phyloP scores from a whole-genome alignment of 345 rosid species.

The Lepidium sativum region DNA sequence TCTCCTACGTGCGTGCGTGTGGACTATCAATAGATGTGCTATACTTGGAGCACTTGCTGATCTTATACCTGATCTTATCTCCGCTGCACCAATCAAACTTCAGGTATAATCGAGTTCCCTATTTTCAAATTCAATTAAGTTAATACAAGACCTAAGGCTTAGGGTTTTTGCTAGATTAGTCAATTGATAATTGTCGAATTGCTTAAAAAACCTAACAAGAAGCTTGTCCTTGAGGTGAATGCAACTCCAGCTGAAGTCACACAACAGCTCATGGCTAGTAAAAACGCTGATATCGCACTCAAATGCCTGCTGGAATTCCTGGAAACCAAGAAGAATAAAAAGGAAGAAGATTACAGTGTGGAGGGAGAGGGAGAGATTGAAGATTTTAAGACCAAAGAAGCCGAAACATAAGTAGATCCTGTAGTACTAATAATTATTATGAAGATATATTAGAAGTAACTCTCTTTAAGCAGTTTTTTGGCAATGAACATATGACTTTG shows the following conservation, averaged over 20 bases:
- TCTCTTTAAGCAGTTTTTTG: background rate
- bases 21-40: too few species aligned
- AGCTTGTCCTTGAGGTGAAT: constrained; percentile 11
- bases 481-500: background rate
- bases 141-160: too few species aligned
- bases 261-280: constrained; percentile 28
- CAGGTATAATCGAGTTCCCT: too few species aligned
- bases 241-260: constrained; percentile 27
- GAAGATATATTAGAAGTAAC: background rate
- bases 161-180: too few species aligned
- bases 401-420: background rate
- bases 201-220: too few species aligned
- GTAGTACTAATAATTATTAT: background rate
- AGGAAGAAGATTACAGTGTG: constrained; percentile 4
- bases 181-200: too few species aligned
- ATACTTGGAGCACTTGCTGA: too few species aligned
- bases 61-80: too few species aligned
- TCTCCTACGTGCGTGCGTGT: too few species aligned
- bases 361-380: constrained; percentile 21
- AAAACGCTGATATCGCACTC: constrained; percentile 10
- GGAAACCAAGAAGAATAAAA: constrained; percentile 11
- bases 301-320: background rate
- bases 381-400: constrained; percentile 10
- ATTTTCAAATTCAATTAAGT: too few species aligned
- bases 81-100: too few species aligned